Percentiles rank a stretch among this genome's conserved stretches.
phyloP scores from a whole-genome alignment of 352 stramenopile species.

The Globisporangium nodosum region DNA sequence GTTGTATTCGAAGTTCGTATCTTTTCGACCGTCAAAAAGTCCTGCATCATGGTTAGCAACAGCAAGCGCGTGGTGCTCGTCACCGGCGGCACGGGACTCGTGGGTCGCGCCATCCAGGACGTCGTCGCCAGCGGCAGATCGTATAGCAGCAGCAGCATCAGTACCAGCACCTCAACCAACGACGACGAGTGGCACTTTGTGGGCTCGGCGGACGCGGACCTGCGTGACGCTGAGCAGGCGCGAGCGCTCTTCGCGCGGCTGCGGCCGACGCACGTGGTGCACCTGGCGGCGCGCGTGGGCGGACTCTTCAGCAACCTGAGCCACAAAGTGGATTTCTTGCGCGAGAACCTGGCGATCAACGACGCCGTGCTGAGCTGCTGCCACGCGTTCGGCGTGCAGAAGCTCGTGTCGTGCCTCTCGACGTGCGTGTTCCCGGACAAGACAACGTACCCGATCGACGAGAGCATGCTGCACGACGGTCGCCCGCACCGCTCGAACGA shows the following conservation, averaged over 20 bases:
- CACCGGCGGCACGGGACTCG: constrained; percentile 94
- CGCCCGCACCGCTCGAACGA: constrained; percentile 76
- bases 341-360: constrained; percentile 98
- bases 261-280: constrained; percentile 95
- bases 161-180: not conserved
- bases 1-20: too few relatives aligned
- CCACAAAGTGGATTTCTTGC: constrained; percentile 97
- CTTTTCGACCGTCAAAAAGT: too few relatives aligned
- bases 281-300: constrained; percentile 95
- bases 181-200: constrained; percentile 92
- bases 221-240: constrained; percentile 80
- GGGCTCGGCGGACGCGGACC: constrained; percentile 92
- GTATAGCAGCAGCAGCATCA: not conserved
- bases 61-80: constrained; percentile 81
- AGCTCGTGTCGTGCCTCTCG: constrained; percentile 97
- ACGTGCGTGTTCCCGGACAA: constrained; percentile 99
- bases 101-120: constrained; percentile 78
- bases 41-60: not conserved
- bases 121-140: constrained; percentile 21
- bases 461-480: constrained; percentile 95
- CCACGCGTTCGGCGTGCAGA: constrained; percentile 76
- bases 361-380: constrained; percentile 98
- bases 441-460: constrained; percentile 97
- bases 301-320: constrained; percentile 82
- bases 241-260: constrained; percentile 92